These are phyloP conservation scores for Alternaria alternata DNA, from an alignment of 2,329 filamentous ascomycete species.

Conservation along the genomic window DNA sequence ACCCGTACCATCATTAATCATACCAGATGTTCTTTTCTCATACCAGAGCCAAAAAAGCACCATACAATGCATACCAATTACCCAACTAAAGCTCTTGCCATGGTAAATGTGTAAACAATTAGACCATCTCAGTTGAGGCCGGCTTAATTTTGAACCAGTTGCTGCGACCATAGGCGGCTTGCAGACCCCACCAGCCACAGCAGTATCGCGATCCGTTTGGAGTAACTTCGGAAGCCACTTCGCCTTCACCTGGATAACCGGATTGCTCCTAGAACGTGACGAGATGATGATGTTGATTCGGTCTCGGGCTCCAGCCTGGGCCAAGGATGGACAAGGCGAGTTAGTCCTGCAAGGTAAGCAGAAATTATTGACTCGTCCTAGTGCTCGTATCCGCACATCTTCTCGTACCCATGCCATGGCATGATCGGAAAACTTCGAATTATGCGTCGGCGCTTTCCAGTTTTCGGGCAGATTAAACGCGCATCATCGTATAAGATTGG, in stretches of 20 bases:
- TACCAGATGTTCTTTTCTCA: neutral
- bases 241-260: neutral
- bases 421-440: slow-evolving; percentile 1
- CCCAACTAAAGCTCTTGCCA: slow-evolving; percentile 5
- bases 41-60: neutral
- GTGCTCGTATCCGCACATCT: slow-evolving; percentile 20
- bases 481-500: neutral
- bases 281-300: slow-evolving; percentile 8
- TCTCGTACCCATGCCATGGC: slow-evolving; percentile 9
- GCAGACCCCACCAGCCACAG: slow-evolving; percentile 9
- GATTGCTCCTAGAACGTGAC: slow-evolving; percentile 7
- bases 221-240: slow-evolving; percentile 12
- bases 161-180: neutral
- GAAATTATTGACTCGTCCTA: slow-evolving; percentile 27
- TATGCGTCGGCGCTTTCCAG: slow-evolving; percentile 1
- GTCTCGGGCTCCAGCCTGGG: slow-evolving; percentile 14
- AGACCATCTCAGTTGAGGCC: neutral
- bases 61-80: neutral
- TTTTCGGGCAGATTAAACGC: neutral
- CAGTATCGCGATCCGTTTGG: neutral
- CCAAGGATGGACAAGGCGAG: slow-evolving; percentile 1
- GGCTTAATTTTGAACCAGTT: neutral
- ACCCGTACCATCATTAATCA: neutral
- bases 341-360: slow-evolving; percentile 24
- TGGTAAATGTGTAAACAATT: neutral